Percentiles rank a stretch among this genome's conserved stretches.
Conservation (phyloP, 2,329 filamentous ascomycete species). For the Elsinoe ampelina region DNA sequence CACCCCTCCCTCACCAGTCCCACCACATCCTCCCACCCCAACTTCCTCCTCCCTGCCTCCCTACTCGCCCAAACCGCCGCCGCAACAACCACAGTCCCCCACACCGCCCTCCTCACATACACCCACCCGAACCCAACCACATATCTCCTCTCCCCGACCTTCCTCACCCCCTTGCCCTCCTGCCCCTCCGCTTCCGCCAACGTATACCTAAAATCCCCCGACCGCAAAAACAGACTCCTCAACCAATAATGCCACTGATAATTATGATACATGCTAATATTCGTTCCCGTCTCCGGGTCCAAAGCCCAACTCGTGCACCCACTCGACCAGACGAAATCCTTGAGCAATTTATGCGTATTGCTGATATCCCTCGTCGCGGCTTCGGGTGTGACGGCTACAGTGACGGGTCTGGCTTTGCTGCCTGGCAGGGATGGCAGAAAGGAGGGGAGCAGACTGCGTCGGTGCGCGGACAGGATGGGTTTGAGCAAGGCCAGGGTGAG, state of each 20-base stretch:
- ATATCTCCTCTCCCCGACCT: neutral
- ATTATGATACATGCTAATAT: slow-evolving; percentile 46
- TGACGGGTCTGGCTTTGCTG: slow-evolving; percentile 12
- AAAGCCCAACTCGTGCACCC: slow-evolving; percentile 47
- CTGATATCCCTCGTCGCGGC: slow-evolving; percentile 30
- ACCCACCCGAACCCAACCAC: slow-evolving; percentile 8
- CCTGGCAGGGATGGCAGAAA: neutral
- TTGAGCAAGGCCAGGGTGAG: slow-evolving; percentile 51
- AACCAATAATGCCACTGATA: slow-evolving; percentile 44
- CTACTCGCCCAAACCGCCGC: neutral
- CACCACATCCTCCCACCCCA: neutral
- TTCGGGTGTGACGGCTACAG: slow-evolving; percentile 30
- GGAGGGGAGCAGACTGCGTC: neutral
- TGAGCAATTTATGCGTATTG: slow-evolving; percentile 35
- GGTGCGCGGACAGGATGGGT: slow-evolving; percentile 34
- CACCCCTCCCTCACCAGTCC: neutral
- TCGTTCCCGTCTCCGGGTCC: slow-evolving; percentile 37
- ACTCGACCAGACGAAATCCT: slow-evolving; percentile 39
- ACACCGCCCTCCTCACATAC: slow-evolving; percentile 4
- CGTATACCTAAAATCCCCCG: slow-evolving; percentile 2
- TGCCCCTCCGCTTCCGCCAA: neutral
- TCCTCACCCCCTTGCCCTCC: neutral
- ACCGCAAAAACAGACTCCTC: slow-evolving; percentile 34
- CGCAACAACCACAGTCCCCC: neutral
- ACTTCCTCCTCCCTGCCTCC: neutral